Conservation (phyloP, 1,284 basidiomycete species). For the Pisolithus thermaeus region DNA sequence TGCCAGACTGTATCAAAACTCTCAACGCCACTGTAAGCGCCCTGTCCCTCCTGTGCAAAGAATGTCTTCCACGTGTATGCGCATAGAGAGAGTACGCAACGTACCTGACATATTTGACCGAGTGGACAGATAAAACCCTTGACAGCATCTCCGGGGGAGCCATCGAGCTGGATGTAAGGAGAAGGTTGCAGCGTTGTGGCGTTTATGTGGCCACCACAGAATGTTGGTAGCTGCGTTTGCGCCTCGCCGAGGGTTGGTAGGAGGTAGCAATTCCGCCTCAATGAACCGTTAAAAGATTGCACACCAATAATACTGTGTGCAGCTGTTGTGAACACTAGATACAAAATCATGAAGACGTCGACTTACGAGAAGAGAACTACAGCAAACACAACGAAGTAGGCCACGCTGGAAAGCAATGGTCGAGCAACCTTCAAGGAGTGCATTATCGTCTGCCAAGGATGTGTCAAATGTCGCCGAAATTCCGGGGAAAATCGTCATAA, state of each 20-base stretch:
- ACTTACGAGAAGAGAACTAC: slow-evolving; percentile 82
- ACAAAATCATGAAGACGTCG: slow-evolving; percentile 9
- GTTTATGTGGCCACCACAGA: slow-evolving; percentile 79
- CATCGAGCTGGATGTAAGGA: slow-evolving; percentile 44
- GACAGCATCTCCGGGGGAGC: slow-evolving; percentile 24
- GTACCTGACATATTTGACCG: slow-evolving; percentile 71
- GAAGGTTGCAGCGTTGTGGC: slow-evolving; percentile 40
- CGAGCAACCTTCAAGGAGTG: slow-evolving; percentile 88
- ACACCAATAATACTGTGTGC: slow-evolving; percentile 77
- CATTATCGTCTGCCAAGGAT: slow-evolving; percentile 72
- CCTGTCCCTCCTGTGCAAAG: slow-evolving; percentile 50
- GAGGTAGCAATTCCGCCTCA: slow-evolving; percentile 61
- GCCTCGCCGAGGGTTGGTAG: slow-evolving; percentile 45
- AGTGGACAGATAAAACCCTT: slow-evolving; percentile 84
- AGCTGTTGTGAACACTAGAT: slow-evolving; percentile 3
- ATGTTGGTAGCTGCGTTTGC: slow-evolving; percentile 45
- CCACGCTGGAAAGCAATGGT: slow-evolving; percentile 83
- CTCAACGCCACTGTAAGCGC: slow-evolving; percentile 65
- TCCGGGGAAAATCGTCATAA: slow-evolving; percentile 4
- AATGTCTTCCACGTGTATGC: neutral
- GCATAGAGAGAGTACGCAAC: slow-evolving; percentile 10
- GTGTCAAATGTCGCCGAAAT: slow-evolving; percentile 2
- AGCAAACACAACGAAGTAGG: slow-evolving; percentile 90
- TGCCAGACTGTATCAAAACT: slow-evolving; percentile 91
- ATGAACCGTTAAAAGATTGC: slow-evolving; percentile 84